A percentile compares a stretch with the other conserved stretches of the same genome.
These are phyloP conservation scores for Claviceps spartinae DNA, from an alignment of 2,329 filamentous ascomycete species.

Conservation along the genomic window DNA sequence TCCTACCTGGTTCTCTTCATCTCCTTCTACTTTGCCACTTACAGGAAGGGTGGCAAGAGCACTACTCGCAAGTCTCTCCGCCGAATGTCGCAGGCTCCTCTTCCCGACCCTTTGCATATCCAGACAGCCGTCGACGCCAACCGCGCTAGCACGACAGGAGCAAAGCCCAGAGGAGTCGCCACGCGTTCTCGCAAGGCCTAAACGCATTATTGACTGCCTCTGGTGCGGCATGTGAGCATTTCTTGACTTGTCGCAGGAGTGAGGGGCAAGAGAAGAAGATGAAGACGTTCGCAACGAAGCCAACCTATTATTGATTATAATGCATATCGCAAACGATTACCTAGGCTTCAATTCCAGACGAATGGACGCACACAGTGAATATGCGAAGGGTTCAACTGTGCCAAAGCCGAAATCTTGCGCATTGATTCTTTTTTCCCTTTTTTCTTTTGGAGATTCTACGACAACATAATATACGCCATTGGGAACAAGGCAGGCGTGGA, in stretches of 20 bases:
- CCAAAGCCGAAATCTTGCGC: constrained; percentile 1
- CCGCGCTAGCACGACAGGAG: constrained; percentile 39
- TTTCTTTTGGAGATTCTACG: constrained; percentile 2
- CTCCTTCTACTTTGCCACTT: constrained; percentile 95
- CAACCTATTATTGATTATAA: neutral
- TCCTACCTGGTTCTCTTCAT: constrained; percentile 98
- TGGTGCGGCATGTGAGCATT: neutral
- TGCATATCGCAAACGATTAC: neutral
- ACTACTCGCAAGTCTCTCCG: constrained; percentile 68
- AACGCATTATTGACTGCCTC: constrained; percentile 1
- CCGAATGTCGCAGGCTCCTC: constrained; percentile 49
- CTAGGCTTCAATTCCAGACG: neutral
- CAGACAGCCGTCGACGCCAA: constrained; percentile 39
- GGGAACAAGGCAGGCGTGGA: neutral
- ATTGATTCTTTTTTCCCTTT: neutral
- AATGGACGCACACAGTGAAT: neutral
- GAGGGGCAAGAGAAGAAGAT: neutral
- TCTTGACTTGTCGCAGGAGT: neutral
- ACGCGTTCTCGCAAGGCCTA: constrained; percentile 58
- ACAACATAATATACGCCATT: constrained; percentile 1
- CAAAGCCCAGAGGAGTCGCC: constrained; percentile 44
- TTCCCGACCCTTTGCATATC: constrained; percentile 73
- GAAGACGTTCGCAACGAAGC: neutral
- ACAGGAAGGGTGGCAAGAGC: constrained; percentile 73
- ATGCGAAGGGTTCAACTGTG: neutral